Conservation (phyloP, 371 early-diverging fungal species). For the Lichtheimia corymbifera region DNA sequence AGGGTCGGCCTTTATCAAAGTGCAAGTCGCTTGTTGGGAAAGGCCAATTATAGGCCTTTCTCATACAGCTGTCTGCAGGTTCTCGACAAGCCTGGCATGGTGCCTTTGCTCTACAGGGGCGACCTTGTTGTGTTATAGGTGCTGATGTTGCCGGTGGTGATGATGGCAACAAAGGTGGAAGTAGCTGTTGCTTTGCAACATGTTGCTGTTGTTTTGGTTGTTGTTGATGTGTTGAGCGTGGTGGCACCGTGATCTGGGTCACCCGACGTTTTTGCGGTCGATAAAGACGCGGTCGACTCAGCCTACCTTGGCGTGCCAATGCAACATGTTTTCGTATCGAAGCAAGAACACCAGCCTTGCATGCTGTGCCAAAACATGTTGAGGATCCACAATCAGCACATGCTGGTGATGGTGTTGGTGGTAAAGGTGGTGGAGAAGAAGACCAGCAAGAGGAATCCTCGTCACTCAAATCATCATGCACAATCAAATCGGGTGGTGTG, state of each 20-base stretch:
- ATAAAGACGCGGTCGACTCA: constrained; percentile 2
- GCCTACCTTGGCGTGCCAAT: constrained; percentile 17
- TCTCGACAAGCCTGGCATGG: constrained; percentile 54
- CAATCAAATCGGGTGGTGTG: constrained; percentile 38
- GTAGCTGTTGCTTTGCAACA: background rate
- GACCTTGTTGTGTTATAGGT: constrained; percentile 23
- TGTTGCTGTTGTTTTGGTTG: constrained; percentile 1
- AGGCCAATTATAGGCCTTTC: constrained; percentile 58
- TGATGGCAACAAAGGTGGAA: background rate
- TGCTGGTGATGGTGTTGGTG: constrained; percentile 4
- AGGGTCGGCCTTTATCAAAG: constrained; percentile 46
- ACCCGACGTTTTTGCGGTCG: constrained; percentile 7
- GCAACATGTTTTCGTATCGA: constrained; percentile 26
- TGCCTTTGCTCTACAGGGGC: constrained; percentile 43
- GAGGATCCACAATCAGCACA: constrained; percentile 19
- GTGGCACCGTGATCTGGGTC: constrained; percentile 11
- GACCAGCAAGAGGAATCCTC: constrained; percentile 10
- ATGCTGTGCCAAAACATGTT: constrained; percentile 35
- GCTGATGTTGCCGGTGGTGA: background rate
- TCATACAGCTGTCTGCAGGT: constrained; percentile 51
- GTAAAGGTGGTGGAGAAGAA: background rate
- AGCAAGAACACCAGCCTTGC: constrained; percentile 17
- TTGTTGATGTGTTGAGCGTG: constrained; percentile 5
- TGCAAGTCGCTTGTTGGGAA: constrained; percentile 34
- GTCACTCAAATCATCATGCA: constrained; percentile 20